phyloP scores from a whole-genome alignment of 371 early-diverging fungal genomes.

The Rhizomucor miehei region DNA sequence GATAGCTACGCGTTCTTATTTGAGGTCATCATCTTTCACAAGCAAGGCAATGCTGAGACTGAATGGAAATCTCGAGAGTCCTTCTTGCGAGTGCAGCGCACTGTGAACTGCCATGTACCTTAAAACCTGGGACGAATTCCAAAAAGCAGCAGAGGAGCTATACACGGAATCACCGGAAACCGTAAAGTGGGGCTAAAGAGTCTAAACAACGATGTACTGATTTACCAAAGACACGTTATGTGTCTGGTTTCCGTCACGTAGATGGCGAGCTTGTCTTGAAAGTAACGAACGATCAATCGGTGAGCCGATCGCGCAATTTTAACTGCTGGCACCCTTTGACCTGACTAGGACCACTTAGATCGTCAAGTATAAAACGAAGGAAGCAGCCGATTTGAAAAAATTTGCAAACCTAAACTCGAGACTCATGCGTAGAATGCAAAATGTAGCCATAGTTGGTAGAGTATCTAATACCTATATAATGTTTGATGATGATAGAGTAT shows the following conservation, averaged over 20 bases:
- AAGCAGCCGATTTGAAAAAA: slow-evolving; percentile 69
- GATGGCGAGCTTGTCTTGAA: slow-evolving; percentile 76
- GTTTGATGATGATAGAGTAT: background rate
- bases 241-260: slow-evolving; percentile 63
- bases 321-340: background rate
- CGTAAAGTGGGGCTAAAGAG: slow-evolving; percentile 48
- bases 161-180: slow-evolving; percentile 60
- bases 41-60: too few relatives aligned
- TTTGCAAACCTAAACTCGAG: slow-evolving; percentile 64
- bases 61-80: too few relatives aligned
- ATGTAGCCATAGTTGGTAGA: slow-evolving; percentile 31
- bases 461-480: background rate
- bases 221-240: slow-evolving; percentile 62
- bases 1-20: too few relatives aligned
- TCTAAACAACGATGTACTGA: slow-evolving; percentile 14
- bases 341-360: slow-evolving; percentile 26
- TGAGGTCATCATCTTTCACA: too few relatives aligned
- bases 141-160: slow-evolving; percentile 70
- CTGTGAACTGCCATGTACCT: slow-evolving; percentile 30
- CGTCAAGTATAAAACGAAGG: slow-evolving; percentile 72
- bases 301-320: slow-evolving; percentile 20
- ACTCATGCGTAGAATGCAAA: slow-evolving; percentile 74
- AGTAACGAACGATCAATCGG: slow-evolving; percentile 68
- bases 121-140: slow-evolving; percentile 71
- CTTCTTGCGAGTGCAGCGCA: too few relatives aligned